Conservation (phyloP, 805 yeast genomes). For the Schwanniomyces pseudopolymorphus region DNA sequence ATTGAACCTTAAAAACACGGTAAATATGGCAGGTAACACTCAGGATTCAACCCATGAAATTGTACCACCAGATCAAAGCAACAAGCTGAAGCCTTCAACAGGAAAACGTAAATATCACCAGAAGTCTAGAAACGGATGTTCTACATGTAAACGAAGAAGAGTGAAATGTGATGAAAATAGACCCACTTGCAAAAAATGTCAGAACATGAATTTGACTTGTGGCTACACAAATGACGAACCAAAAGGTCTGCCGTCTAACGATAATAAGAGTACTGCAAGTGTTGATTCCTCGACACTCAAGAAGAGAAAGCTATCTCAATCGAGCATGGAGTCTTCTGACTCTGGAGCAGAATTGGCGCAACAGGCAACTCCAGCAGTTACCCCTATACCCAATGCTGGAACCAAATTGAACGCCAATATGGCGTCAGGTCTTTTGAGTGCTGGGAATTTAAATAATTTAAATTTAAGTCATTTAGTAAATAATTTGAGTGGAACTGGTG, state of each 20-base stretch:
- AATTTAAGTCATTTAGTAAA: slow-evolving; percentile 43
- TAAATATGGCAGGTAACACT: not conserved
- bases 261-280: not conserved
- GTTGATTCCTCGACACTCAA: not conserved
- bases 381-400: slow-evolving; percentile 9
- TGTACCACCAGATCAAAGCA: slow-evolving; percentile 1
- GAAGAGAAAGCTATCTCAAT: slow-evolving; percentile 5
- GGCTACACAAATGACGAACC: slow-evolving; percentile 44
- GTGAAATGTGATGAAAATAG: slow-evolving; percentile 90
- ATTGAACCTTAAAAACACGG: not conserved
- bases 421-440: slow-evolving; percentile 18
- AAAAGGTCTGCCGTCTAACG: slow-evolving; percentile 6
- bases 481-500: slow-evolving; percentile 35
- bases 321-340: slow-evolving; percentile 1
- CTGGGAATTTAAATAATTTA: slow-evolving; percentile 42
- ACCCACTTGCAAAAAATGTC: slow-evolving; percentile 79
- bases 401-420: not conserved
- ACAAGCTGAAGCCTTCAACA: slow-evolving; percentile 31
- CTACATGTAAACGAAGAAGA: slow-evolving; percentile 82
- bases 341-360: slow-evolving; percentile 9
- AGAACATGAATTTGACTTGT: slow-evolving; percentile 76
- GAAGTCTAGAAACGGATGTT: slow-evolving; percentile 86
- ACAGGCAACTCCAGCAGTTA: slow-evolving; percentile 16
- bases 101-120: slow-evolving; percentile 87
- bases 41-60: not conserved